Evolutionary conservation across 176 grass and related monocot genomes (phyloP), one percentile per base, ranked within the genome.

Genomic region (Triticum aestivum): DNA sequence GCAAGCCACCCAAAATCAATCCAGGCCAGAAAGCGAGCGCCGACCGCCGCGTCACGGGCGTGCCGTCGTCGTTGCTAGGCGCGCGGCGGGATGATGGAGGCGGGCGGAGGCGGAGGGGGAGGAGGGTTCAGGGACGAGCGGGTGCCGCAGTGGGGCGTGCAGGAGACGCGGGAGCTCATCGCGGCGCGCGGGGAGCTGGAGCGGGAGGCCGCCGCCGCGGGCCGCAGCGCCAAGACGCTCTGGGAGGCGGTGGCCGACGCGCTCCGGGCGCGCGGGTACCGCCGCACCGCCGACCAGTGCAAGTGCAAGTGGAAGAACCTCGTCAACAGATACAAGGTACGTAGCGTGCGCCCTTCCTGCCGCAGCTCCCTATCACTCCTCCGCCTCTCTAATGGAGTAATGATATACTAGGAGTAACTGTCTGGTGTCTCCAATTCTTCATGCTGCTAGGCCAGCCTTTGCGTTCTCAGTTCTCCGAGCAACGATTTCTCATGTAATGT

Each of bases 261-360:
- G 47, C 89, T 99, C 79, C 85, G 89, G 66, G 83, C 85, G 67
- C 79, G 82, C 34, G 94, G 97, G 5, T 96, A 92, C 83, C 87
- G 83, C 29, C 88, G 97, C 59, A 94, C 92, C 45, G 79, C 94
- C 44, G 94, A 99, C 30, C 97, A 98, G 90, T 98, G 96, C 88
- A 95, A 95, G 91, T 98, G 93, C 96, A 98, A 98, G 75, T 98
- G 96, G 96, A 98, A 98, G 88, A 95, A 98, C 84, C 96, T 98
- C 75, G 84, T 94, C 75, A 98, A 95, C 80, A 74, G 91, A 6
- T 98, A 95, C 84, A 98, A 98, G 96, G 96, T 95, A 73, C 47
- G 96, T 95, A 73, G 30, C 8, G 29, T 12, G 0, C 0, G 14
- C 5, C 18, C 78, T 37, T 11, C 33, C 24, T 2, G 17, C 69